These are phyloP conservation scores for Lenwebbia sp. DNA, from an alignment of 345 rosid species.

Conservation along the genomic window DNA sequence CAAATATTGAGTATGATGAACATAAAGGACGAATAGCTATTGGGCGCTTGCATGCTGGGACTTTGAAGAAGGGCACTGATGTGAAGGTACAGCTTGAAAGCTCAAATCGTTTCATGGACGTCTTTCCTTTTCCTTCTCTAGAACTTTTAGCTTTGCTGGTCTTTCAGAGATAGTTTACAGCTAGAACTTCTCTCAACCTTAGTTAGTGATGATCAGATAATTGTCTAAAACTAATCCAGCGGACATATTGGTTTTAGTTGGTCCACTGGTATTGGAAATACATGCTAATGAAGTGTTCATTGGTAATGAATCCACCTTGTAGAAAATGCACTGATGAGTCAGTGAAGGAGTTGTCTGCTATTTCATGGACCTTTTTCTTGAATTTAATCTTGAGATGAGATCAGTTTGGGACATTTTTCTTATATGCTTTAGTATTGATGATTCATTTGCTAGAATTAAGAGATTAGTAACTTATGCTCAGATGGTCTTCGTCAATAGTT, in stretches of 20 bases:
- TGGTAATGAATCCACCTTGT: background rate
- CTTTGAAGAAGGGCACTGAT: conserved; percentile 74
- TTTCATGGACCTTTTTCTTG: background rate
- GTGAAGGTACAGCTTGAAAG: conserved; percentile 52
- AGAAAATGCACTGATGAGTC: background rate
- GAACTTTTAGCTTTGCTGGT: background rate
- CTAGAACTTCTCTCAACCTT: background rate
- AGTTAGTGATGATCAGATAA: background rate
- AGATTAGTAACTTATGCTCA: background rate
- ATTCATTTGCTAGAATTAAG: background rate
- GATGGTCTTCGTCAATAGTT: background rate
- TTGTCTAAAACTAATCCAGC: background rate
- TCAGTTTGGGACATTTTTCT: background rate
- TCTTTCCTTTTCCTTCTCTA: background rate
- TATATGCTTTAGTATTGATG: background rate
- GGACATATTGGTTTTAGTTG: background rate
- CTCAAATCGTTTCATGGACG: background rate
- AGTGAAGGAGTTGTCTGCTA: background rate
- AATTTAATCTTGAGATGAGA: background rate
- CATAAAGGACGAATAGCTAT: conserved; percentile 98
- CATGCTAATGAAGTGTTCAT: background rate
- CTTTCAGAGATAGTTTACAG: background rate
- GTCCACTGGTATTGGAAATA: background rate
- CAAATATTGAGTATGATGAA: conserved; percentile 91
- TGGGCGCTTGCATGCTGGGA: conserved; percentile 92